Evolutionary conservation across 2,329 filamentous ascomycete genomes (phyloP).

Genomic region (Colletotrichum gloeosporioides): DNA sequence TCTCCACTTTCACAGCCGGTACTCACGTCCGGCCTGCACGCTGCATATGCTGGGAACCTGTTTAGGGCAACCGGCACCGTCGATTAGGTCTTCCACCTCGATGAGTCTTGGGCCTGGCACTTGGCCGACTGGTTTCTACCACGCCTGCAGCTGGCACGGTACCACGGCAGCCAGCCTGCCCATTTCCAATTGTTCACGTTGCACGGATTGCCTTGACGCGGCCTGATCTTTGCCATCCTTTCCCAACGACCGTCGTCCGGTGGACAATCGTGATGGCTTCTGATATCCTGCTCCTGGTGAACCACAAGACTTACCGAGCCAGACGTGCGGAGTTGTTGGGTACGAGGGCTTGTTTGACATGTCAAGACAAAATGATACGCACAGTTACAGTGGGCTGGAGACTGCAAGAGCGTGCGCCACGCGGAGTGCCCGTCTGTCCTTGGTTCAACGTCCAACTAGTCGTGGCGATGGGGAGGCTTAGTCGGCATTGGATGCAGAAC

Average conservation of each 20-base stretch:
- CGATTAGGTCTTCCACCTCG: background rate
- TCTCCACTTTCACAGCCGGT: slow-evolving; percentile 16
- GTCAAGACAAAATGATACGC: background rate
- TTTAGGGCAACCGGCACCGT: slow-evolving; percentile 13
- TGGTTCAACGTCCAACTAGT: background rate
- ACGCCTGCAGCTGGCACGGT: background rate
- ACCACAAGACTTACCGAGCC: background rate
- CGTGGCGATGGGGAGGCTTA: background rate
- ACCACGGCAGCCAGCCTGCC: slow-evolving; percentile 5
- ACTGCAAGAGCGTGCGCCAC: slow-evolving; percentile 12
- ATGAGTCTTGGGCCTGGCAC: background rate
- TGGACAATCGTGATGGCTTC: background rate
- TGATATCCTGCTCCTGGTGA: background rate
- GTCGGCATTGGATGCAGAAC: slow-evolving; percentile 7
- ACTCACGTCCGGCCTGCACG: slow-evolving; percentile 6
- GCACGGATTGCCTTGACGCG: slow-evolving; percentile 16
- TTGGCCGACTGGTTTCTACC: background rate
- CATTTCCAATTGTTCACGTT: background rate
- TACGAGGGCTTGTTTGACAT: background rate
- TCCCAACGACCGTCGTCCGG: background rate
- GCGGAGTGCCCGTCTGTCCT: slow-evolving; percentile 10
- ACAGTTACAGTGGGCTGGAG: background rate
- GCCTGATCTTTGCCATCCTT: background rate
- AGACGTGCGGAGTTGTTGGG: background rate
- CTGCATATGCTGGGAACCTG: slow-evolving; percentile 19